Conservation (phyloP, 2,329 filamentous ascomycete genomes). For the Thermochaetoides dissita region DNA sequence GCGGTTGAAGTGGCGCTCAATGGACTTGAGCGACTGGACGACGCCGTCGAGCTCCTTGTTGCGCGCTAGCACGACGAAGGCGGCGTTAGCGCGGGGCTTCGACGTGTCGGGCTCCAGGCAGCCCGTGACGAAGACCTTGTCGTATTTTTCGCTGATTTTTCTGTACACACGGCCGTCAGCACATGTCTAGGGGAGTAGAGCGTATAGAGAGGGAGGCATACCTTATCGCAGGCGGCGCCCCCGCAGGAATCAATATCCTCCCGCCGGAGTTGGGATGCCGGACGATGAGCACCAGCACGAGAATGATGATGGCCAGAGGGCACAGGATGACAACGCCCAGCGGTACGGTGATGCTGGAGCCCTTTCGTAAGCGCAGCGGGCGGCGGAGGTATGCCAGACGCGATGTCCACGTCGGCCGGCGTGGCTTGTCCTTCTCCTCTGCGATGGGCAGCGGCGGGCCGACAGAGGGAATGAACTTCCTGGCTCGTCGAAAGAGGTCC, state of each 20-base stretch:
- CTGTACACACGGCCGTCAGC: conserved; percentile 30
- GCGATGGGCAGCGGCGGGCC: conserved; percentile 32
- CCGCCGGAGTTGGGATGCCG: conserved; percentile 73
- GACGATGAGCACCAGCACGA: conserved; percentile 81
- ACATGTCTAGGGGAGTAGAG: too few species aligned
- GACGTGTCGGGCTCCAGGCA: conserved; percentile 71
- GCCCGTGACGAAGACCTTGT: conserved; percentile 89
- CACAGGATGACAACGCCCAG: conserved; percentile 87
- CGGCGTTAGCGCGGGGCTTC: conserved; percentile 75
- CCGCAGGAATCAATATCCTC: conserved; percentile 73
- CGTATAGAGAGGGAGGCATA: conserved; percentile 25
- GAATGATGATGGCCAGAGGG: conserved; percentile 77
- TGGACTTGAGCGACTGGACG: conserved; percentile 90
- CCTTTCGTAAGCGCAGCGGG: conserved; percentile 77
- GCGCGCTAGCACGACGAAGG: conserved; percentile 85
- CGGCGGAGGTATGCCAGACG: conserved; percentile 69
- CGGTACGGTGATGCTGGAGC: conserved; percentile 84
- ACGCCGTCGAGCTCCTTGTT: conserved; percentile 96
- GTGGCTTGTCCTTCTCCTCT: conserved; percentile 35
- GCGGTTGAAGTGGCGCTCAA: conserved; percentile 96
- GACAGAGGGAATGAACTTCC: conserved; percentile 32
- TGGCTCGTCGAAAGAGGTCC: conserved; percentile 45
- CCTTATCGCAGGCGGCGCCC: conserved; percentile 80
- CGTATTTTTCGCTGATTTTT: conserved; percentile 92
- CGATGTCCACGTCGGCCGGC: conserved; percentile 27